phyloP scores from a whole-genome alignment of 2,329 filamentous ascomycete genomes.

The Penicillium sp. region DNA sequence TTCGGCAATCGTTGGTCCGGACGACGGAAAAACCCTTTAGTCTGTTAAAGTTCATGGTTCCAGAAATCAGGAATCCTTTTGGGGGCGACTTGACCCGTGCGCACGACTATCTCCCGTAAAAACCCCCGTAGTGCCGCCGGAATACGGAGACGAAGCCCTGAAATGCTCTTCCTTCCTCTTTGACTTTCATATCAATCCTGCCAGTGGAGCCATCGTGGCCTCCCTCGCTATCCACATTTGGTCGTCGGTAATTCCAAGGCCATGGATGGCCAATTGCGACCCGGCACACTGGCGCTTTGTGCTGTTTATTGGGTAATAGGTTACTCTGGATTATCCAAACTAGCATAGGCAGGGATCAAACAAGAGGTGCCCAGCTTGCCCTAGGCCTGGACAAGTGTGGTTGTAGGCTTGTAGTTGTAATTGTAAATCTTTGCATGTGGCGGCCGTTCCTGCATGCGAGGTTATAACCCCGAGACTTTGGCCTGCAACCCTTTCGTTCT shows the following conservation, averaged over 20 bases:
- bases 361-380: too few relatives aligned
- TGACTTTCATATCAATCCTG: not conserved
- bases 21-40: not conserved
- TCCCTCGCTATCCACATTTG: not conserved
- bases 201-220: not conserved
- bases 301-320: not conserved
- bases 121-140: not conserved
- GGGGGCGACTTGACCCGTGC: not conserved
- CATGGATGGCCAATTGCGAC: not conserved
- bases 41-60: not conserved
- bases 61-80: not conserved
- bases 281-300: not conserved
- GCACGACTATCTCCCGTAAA: not conserved
- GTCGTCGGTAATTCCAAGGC: not conserved
- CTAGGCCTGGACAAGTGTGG: not conserved
- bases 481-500: not conserved
- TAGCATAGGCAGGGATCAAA: too few relatives aligned
- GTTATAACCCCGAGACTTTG: not conserved
- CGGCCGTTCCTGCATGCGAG: not conserved
- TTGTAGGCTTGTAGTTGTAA: not conserved
- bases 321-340: too few relatives aligned
- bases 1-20: not conserved
- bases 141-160: not conserved
- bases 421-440: not conserved
- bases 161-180: not conserved